phyloP scores from a whole-genome alignment of 2,329 filamentous ascomycete species.

The Proliferodiscus dingleyae region DNA sequence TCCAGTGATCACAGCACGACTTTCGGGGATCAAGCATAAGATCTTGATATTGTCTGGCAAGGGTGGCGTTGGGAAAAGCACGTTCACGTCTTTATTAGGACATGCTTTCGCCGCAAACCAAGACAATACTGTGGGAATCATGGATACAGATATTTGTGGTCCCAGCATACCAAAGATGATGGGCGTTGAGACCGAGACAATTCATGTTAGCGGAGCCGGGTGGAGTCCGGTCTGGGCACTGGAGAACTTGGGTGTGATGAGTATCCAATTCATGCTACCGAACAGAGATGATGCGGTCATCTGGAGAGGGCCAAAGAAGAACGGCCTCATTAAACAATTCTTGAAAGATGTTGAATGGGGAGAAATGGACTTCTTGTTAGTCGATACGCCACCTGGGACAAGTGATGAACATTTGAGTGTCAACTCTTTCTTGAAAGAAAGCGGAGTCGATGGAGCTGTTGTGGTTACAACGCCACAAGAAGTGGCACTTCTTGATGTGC shows the following conservation, averaged over 20 bases:
- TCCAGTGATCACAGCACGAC: slow-evolving; percentile 76
- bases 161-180: slow-evolving; percentile 98
- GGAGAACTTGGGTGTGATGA: slow-evolving; percentile 94
- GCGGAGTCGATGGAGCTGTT: slow-evolving; percentile 88
- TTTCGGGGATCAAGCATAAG: slow-evolving; percentile 81
- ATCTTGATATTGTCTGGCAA: slow-evolving; percentile 88
- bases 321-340: slow-evolving; percentile 96
- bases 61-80: slow-evolving; percentile 94
- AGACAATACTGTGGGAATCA: slow-evolving; percentile 77
- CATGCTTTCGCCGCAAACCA: slow-evolving; percentile 84
- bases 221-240: slow-evolving; percentile 96
- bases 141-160: slow-evolving; percentile 98
- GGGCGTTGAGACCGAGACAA: slow-evolving; percentile 89
- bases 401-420: slow-evolving; percentile 94
- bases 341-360: slow-evolving; percentile 98
- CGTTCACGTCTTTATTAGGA: slow-evolving; percentile 81
- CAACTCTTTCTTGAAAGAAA: slow-evolving; percentile 85
- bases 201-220: slow-evolving; percentile 81
- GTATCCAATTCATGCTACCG: slow-evolving; percentile 96
- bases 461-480: slow-evolving; percentile 95
- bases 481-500: slow-evolving; percentile 82
- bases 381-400: slow-evolving; percentile 94
- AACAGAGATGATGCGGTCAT: slow-evolving; percentile 93
- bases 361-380: slow-evolving; percentile 84
- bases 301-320: slow-evolving; percentile 98